Base-by-base conservation (phyloP, 495 filamentous ascomycete genomes). In the Penicillium coffeae region DNA sequence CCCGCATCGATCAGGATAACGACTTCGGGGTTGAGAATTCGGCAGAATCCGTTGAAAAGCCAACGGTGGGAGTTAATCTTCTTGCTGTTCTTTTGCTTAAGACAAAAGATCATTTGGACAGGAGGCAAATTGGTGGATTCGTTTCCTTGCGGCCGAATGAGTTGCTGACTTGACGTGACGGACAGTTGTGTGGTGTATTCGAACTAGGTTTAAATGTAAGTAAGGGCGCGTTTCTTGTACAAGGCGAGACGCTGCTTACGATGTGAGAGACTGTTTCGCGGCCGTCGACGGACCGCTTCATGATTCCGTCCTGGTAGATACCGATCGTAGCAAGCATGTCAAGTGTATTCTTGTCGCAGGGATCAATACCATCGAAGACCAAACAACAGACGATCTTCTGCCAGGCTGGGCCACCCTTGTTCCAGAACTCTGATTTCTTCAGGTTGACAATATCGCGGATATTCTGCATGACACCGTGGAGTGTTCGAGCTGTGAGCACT, bases 1-100 rank as follows among this genome's bases (percentile, higher is more conserved):
- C 93, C 93, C 9, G 92, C 93, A 70, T 98, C 93, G 44, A 98
- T 83, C 41, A 98, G 80, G 63, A 98, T 93, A 63, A 89, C 93
- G 47, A 98, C 84, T 69, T 98, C 93, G 14, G 93, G 93, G 66
- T 98, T 96, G 41, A 98, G 69, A 53, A 98, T 93, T 54, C 92
- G 87, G 49, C 90, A 89, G 66, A 98, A 97, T 15, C 88, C 93
- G 55, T 95, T 96, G 73, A 98, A 98, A 14, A 98, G 78, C 93
- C 93, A 98, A 68, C 93, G 79, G 63, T 98, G 93, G 32, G 93
- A 97, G 73, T 98, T 98, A 77, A 98, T 98, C 80, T 98, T 98
- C 74, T 98, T 97, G 76, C 80, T 92, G 76, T 98, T 98, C 74
- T 95, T 90, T 70, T 96, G 90, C 73, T 98, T 98, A 53, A 98